phyloP scores from a whole-genome alignment of 1,284 basidiomycete species.

The Sporisorium sorghi region DNA sequence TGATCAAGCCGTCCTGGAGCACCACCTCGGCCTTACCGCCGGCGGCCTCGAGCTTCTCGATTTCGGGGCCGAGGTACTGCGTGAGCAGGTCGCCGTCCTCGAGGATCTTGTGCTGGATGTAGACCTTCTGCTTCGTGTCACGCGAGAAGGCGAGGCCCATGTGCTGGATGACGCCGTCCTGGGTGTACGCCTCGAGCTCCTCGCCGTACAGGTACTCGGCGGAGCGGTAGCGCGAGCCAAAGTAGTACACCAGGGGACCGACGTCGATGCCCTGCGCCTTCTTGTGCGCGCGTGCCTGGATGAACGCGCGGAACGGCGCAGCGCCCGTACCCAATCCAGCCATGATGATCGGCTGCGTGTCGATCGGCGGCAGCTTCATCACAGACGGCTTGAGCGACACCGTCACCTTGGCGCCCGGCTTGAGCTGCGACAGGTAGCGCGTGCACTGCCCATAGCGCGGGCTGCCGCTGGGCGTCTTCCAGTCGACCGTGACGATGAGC shows the following conservation, averaged over 20 bases:
- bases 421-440: slow-evolving; percentile 86
- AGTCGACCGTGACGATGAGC: slow-evolving; percentile 95
- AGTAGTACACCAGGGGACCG: slow-evolving; percentile 96
- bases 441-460: slow-evolving; percentile 94
- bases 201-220: slow-evolving; percentile 97
- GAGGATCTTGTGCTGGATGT: slow-evolving; percentile 98
- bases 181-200: slow-evolving; percentile 78
- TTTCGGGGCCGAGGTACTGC: slow-evolving; percentile 69
- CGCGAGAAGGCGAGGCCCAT: slow-evolving; percentile 97
- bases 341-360: slow-evolving; percentile 94
- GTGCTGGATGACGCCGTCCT: slow-evolving; percentile 84
- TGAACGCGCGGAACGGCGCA: slow-evolving; percentile 97
- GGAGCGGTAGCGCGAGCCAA: slow-evolving; percentile 92
- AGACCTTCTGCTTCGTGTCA: slow-evolving; percentile 88
- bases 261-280: slow-evolving; percentile 80
- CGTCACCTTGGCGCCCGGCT: slow-evolving; percentile 89
- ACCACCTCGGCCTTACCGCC: slow-evolving; percentile 64
- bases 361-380: slow-evolving; percentile 93
- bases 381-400: slow-evolving; percentile 98
- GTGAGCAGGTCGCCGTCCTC: slow-evolving; percentile 85
- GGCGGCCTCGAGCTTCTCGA: slow-evolving; percentile 74
- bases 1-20: slow-evolving; percentile 73
- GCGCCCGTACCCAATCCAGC: slow-evolving; percentile 97
- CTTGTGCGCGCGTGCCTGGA: slow-evolving; percentile 91
- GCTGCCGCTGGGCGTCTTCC: slow-evolving; percentile 83